phyloP scores from a whole-genome alignment of 768 basidiomycete genomes.

The Mycena capillaripes region DNA sequence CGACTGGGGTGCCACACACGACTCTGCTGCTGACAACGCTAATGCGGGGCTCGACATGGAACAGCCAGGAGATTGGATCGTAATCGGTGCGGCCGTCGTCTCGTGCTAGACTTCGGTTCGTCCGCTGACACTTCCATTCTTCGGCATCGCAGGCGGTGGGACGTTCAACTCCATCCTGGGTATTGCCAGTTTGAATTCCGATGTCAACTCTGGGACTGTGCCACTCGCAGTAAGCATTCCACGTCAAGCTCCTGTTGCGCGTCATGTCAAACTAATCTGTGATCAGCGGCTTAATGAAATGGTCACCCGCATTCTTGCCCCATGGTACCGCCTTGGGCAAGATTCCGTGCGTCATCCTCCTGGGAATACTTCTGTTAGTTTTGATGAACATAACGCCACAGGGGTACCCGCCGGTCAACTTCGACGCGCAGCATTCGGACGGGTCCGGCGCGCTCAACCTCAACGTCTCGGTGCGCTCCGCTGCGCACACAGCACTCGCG shows the following conservation, averaged over 20 bases:
- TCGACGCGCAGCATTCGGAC: constrained; percentile 60
- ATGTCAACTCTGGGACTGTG: constrained; percentile 53
- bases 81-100: constrained; percentile 49
- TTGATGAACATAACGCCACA: constrained; percentile 74
- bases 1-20: constrained; percentile 42
- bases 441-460: constrained; percentile 61
- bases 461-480: constrained; percentile 57
- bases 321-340: constrained; percentile 64
- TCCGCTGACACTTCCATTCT: constrained; percentile 32
- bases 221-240: constrained; percentile 46
- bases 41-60: constrained; percentile 43
- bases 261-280: neutral
- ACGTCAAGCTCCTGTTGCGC: neutral
- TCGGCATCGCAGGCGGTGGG: constrained; percentile 51
- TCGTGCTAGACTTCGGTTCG: constrained; percentile 39
- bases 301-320: constrained; percentile 59
- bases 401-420: constrained; percentile 63
- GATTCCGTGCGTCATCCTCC: constrained; percentile 45
- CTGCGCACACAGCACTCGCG: constrained; percentile 63
- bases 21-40: constrained; percentile 37
- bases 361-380: constrained; percentile 65
- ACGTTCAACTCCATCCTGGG: constrained; percentile 41
- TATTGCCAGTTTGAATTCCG: constrained; percentile 45
- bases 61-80: constrained; percentile 47
- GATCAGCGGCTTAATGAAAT: constrained; percentile 59